Conservation (phyloP, 371 early-diverging fungal species). For the Chytridiales sp. region DNA sequence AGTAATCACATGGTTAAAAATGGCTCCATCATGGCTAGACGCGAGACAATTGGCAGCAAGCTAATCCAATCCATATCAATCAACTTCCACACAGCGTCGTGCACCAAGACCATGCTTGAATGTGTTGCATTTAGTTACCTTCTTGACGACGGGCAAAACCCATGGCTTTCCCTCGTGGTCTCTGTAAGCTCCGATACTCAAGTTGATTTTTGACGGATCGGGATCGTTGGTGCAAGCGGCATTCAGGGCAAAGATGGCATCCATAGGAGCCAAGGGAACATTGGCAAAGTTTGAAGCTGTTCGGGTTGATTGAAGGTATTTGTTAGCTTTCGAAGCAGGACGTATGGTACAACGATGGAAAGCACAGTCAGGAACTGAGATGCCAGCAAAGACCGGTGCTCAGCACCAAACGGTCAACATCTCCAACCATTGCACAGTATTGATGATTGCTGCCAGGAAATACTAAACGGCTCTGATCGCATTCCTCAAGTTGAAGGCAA, state of each 20-base stretch:
- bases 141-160: conserved; percentile 89
- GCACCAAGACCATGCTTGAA: too few relatives aligned
- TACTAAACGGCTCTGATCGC: too few relatives aligned
- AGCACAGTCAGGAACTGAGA: neutral
- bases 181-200: conserved; percentile 97
- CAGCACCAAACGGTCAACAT: too few relatives aligned
- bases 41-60: neutral
- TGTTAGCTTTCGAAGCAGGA: neutral
- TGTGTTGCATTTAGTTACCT: too few relatives aligned
- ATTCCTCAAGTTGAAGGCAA: too few relatives aligned
- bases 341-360: neutral
- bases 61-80: neutral
- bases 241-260: conserved; percentile 87
- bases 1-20: too few relatives aligned
- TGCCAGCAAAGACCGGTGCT: too few relatives aligned
- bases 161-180: conserved; percentile 90
- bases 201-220: conserved; percentile 78
- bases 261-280: conserved; percentile 71
- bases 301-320: neutral
- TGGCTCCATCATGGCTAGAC: too few relatives aligned
- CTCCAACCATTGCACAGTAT: too few relatives aligned
- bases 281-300: conserved; percentile 10
- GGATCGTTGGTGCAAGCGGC: conserved; percentile 80
- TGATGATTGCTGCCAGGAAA: too few relatives aligned
- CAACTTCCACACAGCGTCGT: too few relatives aligned